Evolutionary conservation across 805 yeast species (phyloP).

Genomic region (Candida adriatica): DNA sequence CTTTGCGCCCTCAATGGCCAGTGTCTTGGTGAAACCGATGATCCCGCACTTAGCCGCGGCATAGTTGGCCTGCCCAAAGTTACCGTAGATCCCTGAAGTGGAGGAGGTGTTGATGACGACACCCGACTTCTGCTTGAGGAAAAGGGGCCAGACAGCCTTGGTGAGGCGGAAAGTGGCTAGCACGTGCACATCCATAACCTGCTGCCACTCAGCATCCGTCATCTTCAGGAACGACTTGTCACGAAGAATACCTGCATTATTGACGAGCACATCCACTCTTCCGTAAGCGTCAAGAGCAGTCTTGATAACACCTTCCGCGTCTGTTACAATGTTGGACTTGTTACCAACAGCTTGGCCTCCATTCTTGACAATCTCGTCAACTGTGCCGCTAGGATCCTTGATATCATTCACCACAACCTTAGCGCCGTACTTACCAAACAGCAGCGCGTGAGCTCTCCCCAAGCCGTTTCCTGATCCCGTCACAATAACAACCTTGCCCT

Average conservation of each 20-base stretch:
- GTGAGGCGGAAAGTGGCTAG: slow-evolving; percentile 75
- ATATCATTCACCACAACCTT: slow-evolving; percentile 92
- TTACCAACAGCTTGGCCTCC: slow-evolving; percentile 77
- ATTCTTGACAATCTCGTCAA: slow-evolving; percentile 68
- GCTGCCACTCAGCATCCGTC: slow-evolving; percentile 78
- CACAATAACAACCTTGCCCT: slow-evolving; percentile 79
- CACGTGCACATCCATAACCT: slow-evolving; percentile 75
- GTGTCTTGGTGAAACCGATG: slow-evolving; percentile 74
- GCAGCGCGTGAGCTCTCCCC: slow-evolving; percentile 83
- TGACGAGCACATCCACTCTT: slow-evolving; percentile 74
- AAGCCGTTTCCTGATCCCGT: slow-evolving; percentile 96
- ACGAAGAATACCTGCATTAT: slow-evolving; percentile 92
- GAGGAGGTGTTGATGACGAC: slow-evolving; percentile 84
- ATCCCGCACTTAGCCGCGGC: slow-evolving; percentile 90
- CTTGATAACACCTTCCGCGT: slow-evolving; percentile 69
- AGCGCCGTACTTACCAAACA: slow-evolving; percentile 88
- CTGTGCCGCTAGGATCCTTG: slow-evolving; percentile 64
- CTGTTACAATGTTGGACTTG: slow-evolving; percentile 70
- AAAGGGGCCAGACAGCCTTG: slow-evolving; percentile 90
- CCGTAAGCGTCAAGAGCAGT: slow-evolving; percentile 76
- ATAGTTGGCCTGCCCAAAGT: slow-evolving; percentile 95
- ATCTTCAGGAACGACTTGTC: slow-evolving; percentile 84
- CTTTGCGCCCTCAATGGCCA: slow-evolving; percentile 88
- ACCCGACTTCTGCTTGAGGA: slow-evolving; percentile 72
- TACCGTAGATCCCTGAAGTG: slow-evolving; percentile 95